Base-by-base conservation (phyloP, 805 yeast genomes). In the Pichia nanzhaoensis region DNA sequence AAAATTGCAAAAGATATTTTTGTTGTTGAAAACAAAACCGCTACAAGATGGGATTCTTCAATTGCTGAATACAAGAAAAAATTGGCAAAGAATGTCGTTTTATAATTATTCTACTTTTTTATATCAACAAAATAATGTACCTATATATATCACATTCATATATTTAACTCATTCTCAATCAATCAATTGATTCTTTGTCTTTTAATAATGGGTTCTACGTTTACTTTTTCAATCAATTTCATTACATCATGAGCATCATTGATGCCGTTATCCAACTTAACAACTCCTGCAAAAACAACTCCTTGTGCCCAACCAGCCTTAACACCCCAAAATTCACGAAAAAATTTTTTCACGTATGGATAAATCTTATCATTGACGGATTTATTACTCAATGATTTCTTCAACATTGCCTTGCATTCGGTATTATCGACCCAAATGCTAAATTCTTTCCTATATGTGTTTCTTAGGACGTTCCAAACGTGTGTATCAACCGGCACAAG, bases 301-400 rank as follows among this genome's bases (percentile, higher is more conserved):
- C 91, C 84, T 57, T 91, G 99, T 0, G 98, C 98, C 99, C 99
- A 93, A 0, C 99, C 99, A 2, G 99, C 97, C 59, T 84, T 84
- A 1, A 75, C 76, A 0, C 96, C 97, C 91, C 96, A 93, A 37
- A 80, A 65, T 0, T 71, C 70, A 37, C 73, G 70, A 10, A 59
- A 91, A 81, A 51, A 51, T 21, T 12, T 14, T 30, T 44, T 51
- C 8, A 48, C 46, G 34, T 36, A 41, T 1, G 51, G 44, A 57
- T 74, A 76, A 5, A 59, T 55, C 34, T 87, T 68, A 5, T 85
- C 80, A 20, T 71, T 68, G 19, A 51, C 50, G 3, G 48, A 38
- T 41, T 46, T 51, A 28, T 45, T 48, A 16, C 19, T 17, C 14
- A 51, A 36, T 5, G 50, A 34, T 36, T 44, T 51, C 24, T 39